phyloP scores from a whole-genome alignment of 129 eudicot genomes.

The Helichrysum umbraculigerum region DNA sequence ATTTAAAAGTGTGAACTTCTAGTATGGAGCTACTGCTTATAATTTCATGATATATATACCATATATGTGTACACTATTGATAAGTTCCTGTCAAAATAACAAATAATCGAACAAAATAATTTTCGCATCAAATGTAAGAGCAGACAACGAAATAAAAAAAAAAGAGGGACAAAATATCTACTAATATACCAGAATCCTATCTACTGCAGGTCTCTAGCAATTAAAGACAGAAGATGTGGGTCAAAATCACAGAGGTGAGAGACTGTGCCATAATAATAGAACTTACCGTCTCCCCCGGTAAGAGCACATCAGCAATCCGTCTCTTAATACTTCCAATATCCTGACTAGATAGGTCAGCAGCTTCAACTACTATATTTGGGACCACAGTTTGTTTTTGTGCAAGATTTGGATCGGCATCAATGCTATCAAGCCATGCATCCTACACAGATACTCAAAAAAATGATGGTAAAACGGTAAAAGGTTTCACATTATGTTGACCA shows the following conservation, averaged over 20 bases:
- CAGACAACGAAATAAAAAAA: neutral
- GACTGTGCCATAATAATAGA: neutral
- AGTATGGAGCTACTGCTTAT: conserved; percentile 13
- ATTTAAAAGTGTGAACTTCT: neutral
- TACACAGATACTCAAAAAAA: conserved; percentile 37
- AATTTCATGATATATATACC: conserved; percentile 2
- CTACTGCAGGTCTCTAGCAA: neutral
- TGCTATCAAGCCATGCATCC: conserved; percentile 99
- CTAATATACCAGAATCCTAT: neutral
- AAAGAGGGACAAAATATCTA: neutral
- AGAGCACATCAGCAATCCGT: conserved; percentile 83
- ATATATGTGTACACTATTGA: neutral
- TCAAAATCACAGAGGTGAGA: conserved; percentile 7
- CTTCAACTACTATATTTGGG: conserved; percentile 41
- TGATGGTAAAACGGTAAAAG: conserved; percentile 15
- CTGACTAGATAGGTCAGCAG: conserved; percentile 61
- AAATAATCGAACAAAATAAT: neutral
- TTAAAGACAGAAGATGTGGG: conserved; percentile 12
- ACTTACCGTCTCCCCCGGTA: conserved; percentile 88
- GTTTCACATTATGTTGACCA: conserved; percentile 10
- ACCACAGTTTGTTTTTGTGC: conserved; percentile 34
- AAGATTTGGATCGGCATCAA: conserved; percentile 55
- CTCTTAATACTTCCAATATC: conserved; percentile 85
- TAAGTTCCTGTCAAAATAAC: neutral
- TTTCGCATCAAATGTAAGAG: neutral